These are phyloP conservation scores for Allomyces macrogynus DNA, from an alignment of 192 early-diverging fungal genomes.

Conservation along the genomic window DNA sequence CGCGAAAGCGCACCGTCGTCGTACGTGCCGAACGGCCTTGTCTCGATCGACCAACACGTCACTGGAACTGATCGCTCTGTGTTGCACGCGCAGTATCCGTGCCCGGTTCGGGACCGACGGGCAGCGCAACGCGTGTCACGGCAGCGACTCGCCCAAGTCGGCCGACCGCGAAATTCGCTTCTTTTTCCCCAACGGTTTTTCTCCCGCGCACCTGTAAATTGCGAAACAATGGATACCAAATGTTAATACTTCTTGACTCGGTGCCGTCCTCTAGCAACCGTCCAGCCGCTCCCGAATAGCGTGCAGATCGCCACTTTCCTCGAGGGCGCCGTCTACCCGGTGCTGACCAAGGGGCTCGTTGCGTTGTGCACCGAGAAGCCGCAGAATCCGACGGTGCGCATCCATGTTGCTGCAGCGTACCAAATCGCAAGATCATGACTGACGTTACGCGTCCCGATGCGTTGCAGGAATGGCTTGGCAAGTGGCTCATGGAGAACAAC, in stretches of 20 bases:
- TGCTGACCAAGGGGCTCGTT: background rate
- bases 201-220: too few species aligned
- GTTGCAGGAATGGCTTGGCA: background rate
- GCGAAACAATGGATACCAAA: too few species aligned
- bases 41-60: too few species aligned
- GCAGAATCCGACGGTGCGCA: background rate
- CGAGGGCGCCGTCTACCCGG: background rate
- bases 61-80: too few species aligned
- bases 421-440: background rate
- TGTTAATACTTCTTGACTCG: too few species aligned
- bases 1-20: background rate
- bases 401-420: background rate
- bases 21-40: background rate
- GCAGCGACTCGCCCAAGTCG: background rate
- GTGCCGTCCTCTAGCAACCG: background rate
- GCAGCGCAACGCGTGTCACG: conserved; percentile 2
- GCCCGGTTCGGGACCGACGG: conserved; percentile 3
- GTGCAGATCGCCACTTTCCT: background rate
- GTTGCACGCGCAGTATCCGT: conserved; percentile 1
- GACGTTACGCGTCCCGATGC: background rate
- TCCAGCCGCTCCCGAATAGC: background rate
- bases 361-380: background rate
- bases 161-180: conserved; percentile 1
- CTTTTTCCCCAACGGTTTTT: conserved; percentile 1
- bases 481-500: background rate